Base-by-base conservation (phyloP, 208 protist species). In the Leishmania guyanensis region DNA sequence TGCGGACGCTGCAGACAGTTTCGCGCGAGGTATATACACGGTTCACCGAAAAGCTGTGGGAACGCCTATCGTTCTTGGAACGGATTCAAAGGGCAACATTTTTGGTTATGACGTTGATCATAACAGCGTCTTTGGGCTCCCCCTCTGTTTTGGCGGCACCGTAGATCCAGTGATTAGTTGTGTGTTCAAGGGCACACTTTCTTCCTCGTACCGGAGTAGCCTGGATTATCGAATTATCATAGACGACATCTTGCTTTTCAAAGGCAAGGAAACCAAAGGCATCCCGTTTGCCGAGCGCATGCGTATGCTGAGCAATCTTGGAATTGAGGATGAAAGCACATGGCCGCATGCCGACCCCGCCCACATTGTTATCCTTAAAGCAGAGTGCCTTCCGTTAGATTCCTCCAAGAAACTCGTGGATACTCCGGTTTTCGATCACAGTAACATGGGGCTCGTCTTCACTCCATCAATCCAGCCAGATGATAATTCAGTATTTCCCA, bases 161-260 rank as follows among this genome's bases (percentile, higher is more conserved):
- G 64, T 70, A 22, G 56, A 70, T 53, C 79, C 81, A 0, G 70
- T 91, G 64, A 80, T 69, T 10, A 86, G 89, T 48, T 91, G 90
- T 62, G 76, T 95, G 29, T 96, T 97, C 80, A 84, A 85, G 66
- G 94, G 83, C 29, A 92, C 88, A 1, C 48, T 96, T n/a, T 84
- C 86, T 29, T 83, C 92, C 26, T 93, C 90, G 29, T 91, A 89
- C 68, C 46, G 91, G 58, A 88, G 80, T 56, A 84, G 82, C 66
- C 66, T 86, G 33, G 90, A 97, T 39, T 93, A 89, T 80, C 85
- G 90, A 48, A 92, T 94, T 56, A 89, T 97, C 69, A 72, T 97
- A 20, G 88, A 95, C 62, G 94, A 97, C 78, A 84, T 97, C 65
- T 76, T 95, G 22, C 68, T 88, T 53, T 95, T 94, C 78, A 82